Evolutionary conservation across 352 stramenopile genomes (phyloP), one percentile per base, ranked within the genome.

Genomic region (Pythium angustatum): DNA sequence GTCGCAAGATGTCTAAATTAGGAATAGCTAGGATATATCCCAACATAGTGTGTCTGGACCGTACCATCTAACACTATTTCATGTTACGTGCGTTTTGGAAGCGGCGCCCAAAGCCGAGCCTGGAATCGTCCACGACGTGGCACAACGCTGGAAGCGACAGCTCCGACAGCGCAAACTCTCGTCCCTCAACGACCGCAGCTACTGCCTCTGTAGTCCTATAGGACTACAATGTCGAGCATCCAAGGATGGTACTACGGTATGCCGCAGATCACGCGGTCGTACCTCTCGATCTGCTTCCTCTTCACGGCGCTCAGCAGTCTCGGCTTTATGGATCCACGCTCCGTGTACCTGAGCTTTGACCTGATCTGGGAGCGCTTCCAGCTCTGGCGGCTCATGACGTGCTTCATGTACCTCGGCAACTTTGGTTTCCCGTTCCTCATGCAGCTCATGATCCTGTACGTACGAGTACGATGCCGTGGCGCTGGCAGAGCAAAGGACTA

Each of bases 401-500:
- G 79, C 73, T 96, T 96, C 72, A 91, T 96, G 71, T 97, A 78
- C 72, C 81, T 97, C 26, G 89, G 89, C 33, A 81, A 81, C 67
- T 96, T 96, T 54, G 87, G 83, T 66, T 96, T 97, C 62, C 78
- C 83, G 34, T 96, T 97, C 68, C 83, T 97, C 71, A 94, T 97
- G 80, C 83, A 94, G 59, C 81, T 96, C 58, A 94, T 96, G 79
- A 90, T 97, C 60, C 65, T 97, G 87, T 96, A 71, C 57, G 81
- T 73, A 33, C 24, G 11, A n/a, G n/a, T n/a, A n/a, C n/a, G n/a
- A n/a, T n/a, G 12, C 17, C 3, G n/a, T 47, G 19, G 30, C 5
- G 31, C 3, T 41, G 5, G 26, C 14, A 55, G 22, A 19, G 26
- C 12, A 21, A 15, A 53, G 36, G 8, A 28, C 19, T 22, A 19